Evolutionary conservation across 345 rosid genomes (phyloP).

Genomic region (Gossypioides kirkii): DNA sequence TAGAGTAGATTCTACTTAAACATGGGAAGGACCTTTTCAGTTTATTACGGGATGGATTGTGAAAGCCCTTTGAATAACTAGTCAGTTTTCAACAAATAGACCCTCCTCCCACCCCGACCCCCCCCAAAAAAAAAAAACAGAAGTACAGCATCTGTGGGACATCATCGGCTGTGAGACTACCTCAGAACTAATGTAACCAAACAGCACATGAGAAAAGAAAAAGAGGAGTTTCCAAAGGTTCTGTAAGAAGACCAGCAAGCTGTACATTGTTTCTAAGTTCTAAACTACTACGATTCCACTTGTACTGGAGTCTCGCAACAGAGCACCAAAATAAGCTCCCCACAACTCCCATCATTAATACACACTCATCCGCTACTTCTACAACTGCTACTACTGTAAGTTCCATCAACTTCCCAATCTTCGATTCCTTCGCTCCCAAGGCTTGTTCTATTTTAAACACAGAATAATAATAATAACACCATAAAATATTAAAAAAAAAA

Average conservation of each 20-base stretch:
- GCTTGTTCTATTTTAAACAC: too few species aligned
- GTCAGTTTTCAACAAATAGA: neutral
- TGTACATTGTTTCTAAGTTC: slow-evolving; percentile 28
- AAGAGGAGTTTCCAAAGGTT: neutral
- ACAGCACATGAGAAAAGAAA: slow-evolving; percentile 3
- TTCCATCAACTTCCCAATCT: neutral
- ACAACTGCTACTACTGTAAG: neutral
- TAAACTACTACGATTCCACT: slow-evolving; percentile 17
- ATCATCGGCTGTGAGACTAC: neutral
- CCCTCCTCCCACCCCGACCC: too few species aligned
- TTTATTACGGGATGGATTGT: neutral
- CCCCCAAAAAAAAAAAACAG: neutral
- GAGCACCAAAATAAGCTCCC: slow-evolving; percentile 69
- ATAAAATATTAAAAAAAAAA: neutral
- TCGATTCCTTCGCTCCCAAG: neutral
- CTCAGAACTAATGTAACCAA: neutral
- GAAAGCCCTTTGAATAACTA: neutral
- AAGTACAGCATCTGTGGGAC: neutral
- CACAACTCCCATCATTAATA: slow-evolving; percentile 48
- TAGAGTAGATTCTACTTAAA: neutral
- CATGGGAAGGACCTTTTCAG: neutral
- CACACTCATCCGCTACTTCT: slow-evolving; percentile 26
- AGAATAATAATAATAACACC: too few species aligned
- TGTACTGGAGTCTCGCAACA: slow-evolving; percentile 32
- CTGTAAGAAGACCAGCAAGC: slow-evolving; percentile 3